A percentile compares a stretch with the other conserved stretches of the same genome.
These are phyloP conservation scores for Plenodomus tracheiphilus DNA, from an alignment of 2,329 filamentous ascomycete species.

Conservation along the genomic window DNA sequence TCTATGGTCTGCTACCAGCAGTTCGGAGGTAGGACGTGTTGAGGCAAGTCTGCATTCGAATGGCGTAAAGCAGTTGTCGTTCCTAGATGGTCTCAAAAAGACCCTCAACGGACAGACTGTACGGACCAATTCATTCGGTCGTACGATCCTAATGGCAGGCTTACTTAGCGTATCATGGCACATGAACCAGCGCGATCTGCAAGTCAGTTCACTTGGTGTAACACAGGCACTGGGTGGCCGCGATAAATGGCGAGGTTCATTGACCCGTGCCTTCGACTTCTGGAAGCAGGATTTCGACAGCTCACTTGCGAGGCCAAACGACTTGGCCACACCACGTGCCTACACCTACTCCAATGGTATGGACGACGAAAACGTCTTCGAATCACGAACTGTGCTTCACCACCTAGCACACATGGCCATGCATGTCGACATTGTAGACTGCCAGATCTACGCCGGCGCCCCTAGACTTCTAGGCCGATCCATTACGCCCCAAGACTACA, in stretches of 20 bases:
- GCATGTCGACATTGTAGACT: constrained; percentile 96
- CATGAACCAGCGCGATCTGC: constrained; percentile 93
- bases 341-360: constrained; percentile 36
- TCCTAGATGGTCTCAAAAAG: constrained; percentile 87
- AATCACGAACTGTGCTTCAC: constrained; percentile 86
- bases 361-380: constrained; percentile 74
- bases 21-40: constrained; percentile 80
- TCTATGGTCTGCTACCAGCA: constrained; percentile 87
- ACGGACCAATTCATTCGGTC: constrained; percentile 88
- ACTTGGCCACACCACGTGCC: constrained; percentile 31
- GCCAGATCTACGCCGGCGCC: constrained; percentile 91
- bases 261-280: constrained; percentile 87
- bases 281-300: constrained; percentile 94
- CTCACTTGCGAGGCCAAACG: constrained; percentile 64
- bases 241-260: constrained; percentile 85
- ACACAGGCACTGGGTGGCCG: constrained; percentile 79
- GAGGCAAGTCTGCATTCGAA: constrained; percentile 80
- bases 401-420: constrained; percentile 97
- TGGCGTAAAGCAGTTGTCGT: constrained; percentile 81
- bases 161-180: constrained; percentile 94
- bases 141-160: constrained; percentile 92
- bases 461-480: constrained; percentile 81
- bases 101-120: constrained; percentile 86
- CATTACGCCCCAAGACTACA: constrained; percentile 81
- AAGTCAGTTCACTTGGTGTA: constrained; percentile 84